Base-by-base conservation (phyloP, 1,284 basidiomycete genomes). In the Anthracocystis panici-leucophaei region DNA sequence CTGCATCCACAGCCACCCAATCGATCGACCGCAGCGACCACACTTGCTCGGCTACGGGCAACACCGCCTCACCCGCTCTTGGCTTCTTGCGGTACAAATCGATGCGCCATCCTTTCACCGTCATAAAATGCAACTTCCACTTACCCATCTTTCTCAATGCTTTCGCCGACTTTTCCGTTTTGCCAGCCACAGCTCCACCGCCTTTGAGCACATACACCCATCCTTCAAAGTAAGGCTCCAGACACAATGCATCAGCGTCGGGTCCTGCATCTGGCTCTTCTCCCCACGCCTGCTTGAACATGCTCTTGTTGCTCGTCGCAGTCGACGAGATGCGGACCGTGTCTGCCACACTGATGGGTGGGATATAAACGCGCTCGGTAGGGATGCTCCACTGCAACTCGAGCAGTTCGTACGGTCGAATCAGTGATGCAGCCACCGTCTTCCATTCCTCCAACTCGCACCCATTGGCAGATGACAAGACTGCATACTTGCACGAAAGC, bases 111-210 rank as follows among this genome's bases (percentile, higher is more conserved):
- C 77, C 79, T 35, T 74, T 70, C 18, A 80, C 48, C 44, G 64
- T 68, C 16, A 82, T 33, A 49, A 54, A 82, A 14, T 77, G 78
- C 56, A 80, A 50, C 60, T 80, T 82, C 80, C 80, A 82, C 45
- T 72, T 72, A n/a, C 63, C 75, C 21, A 62, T 14, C 8, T 71
- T 72, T 18, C 29, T 21, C 21, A 53, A 29, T 16, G 35, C 25
- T 27, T 55, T 64, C n/a, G 5, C 29, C 23, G 57, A 23, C 33
- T 33, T 57, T 1, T 49, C 60, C 21, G 44, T 11, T 49, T 66
- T 68, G 38, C 55, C 46, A n/a, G 64, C 33, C 25, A 44, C 52
- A 20, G 55, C 62, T 14, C 56, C 40, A n/a, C 62, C 61, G 21
- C 62, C 61, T 57, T 80, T 79, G 57, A 74, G 64, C 20, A 80